phyloP scores from a whole-genome alignment of 371 early-diverging fungal genomes.

The Parasitella parasitica region DNA sequence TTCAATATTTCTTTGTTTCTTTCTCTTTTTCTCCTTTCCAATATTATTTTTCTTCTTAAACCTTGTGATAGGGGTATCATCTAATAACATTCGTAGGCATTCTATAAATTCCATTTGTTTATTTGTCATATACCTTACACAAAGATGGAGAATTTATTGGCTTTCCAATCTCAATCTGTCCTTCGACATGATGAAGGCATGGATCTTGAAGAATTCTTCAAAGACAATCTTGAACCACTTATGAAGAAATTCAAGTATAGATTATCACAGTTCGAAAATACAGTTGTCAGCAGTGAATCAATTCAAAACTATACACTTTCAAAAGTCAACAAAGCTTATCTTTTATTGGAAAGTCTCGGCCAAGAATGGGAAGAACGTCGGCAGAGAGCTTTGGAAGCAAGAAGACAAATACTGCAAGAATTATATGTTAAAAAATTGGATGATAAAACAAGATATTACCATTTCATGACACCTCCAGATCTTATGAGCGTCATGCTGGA shows the following conservation, averaged over 20 bases:
- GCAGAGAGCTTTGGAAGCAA: conserved; percentile 17
- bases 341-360: conserved; percentile 32
- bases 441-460: neutral
- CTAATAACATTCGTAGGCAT: neutral
- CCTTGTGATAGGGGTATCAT: too few relatives aligned
- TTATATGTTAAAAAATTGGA: conserved; percentile 1
- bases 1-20: neutral
- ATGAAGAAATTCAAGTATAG: conserved; percentile 45
- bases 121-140: neutral
- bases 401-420: conserved; percentile 11
- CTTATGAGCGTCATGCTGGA: conserved; percentile 23
- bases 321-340: conserved; percentile 38
- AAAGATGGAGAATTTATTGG: conserved; percentile 45
- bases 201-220: conserved; percentile 46
- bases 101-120: neutral
- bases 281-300: conserved; percentile 30
- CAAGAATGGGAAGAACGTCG: conserved; percentile 40
- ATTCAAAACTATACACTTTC: conserved; percentile 31
- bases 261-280: conserved; percentile 39
- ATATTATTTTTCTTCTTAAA: neutral
- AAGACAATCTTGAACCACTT: conserved; percentile 40
- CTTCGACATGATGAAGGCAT: conserved; percentile 34
- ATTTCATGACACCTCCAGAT: conserved; percentile 23
- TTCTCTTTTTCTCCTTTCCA: neutral
- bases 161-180: conserved; percentile 25